Conservation (phyloP, 2,329 filamentous ascomycete species). For the Sporothrix phasma region DNA sequence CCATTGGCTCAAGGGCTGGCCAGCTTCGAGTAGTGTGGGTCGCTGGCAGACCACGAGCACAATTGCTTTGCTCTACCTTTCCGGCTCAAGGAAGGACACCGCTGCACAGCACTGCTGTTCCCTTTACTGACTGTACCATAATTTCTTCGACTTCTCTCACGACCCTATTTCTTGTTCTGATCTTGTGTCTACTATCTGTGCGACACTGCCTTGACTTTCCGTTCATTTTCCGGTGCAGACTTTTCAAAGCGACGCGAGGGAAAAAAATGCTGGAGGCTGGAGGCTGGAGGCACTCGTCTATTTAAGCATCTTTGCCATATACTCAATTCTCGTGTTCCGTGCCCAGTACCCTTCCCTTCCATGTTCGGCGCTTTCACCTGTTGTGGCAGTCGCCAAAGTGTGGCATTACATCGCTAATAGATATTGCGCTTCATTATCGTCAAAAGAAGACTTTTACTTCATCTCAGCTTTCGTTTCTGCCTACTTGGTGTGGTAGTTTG, state of each 20-base stretch:
- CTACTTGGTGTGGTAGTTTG: neutral
- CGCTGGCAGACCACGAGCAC: neutral
- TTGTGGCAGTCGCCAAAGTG: neutral
- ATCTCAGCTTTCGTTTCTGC: neutral
- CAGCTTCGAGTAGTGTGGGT: slow-evolving; percentile 33
- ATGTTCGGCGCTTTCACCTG: neutral
- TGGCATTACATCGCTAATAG: too few relatives aligned
- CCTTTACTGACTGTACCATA: neutral
- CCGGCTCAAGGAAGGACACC: neutral
- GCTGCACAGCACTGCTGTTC: neutral
- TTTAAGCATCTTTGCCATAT: neutral
- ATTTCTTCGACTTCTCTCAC: neutral
- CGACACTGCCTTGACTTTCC: neutral
- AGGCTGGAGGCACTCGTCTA: neutral
- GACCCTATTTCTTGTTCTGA: neutral
- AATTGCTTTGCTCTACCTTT: neutral
- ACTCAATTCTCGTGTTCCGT: neutral
- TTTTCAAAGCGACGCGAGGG: neutral
- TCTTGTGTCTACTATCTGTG: neutral
- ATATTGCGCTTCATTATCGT: neutral
- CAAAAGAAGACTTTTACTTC: neutral
- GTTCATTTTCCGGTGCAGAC: neutral
- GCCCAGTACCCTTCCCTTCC: neutral
- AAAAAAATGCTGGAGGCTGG: neutral
- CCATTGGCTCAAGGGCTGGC: slow-evolving; percentile 40